phyloP scores from a whole-genome alignment of 192 early-diverging fungal species.

The Neocallimastix lanati region DNA sequence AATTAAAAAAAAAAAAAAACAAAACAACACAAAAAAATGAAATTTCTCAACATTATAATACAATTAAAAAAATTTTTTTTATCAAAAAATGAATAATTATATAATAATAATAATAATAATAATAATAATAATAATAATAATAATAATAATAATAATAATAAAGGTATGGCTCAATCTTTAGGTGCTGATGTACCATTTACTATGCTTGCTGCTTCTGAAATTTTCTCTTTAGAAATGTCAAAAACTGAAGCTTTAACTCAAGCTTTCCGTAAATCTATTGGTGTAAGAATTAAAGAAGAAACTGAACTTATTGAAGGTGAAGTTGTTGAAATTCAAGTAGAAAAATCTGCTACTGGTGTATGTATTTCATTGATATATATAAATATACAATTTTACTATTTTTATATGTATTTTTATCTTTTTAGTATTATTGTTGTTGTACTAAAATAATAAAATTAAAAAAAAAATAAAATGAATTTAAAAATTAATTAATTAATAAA shows the following conservation, averaged over 20 bases:
- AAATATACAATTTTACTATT: neutral
- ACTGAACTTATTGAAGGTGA: constrained; percentile 97
- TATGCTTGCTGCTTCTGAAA: constrained; percentile 90
- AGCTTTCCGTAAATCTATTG: constrained; percentile 92
- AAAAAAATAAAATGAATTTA: too few species aligned
- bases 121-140: too few species aligned
- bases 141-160: neutral
- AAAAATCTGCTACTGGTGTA: constrained; percentile 76
- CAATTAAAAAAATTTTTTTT: too few species aligned
- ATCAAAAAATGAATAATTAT: too few species aligned
- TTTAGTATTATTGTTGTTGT: too few species aligned
- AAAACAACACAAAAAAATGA: too few species aligned
- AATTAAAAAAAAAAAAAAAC: too few species aligned
- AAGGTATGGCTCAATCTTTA: constrained; percentile 79
- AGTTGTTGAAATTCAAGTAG: constrained; percentile 95
- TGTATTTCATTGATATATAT: too few species aligned
- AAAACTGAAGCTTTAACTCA: constrained; percentile 96
- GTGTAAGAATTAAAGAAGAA: constrained; percentile 95
- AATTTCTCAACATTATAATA: too few species aligned
- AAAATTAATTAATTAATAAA: too few species aligned
- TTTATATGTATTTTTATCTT: neutral
- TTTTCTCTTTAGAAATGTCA: constrained; percentile 96
- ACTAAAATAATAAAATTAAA: too few species aligned
- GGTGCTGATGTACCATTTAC: constrained; percentile 94
- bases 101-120: too few species aligned